Base-by-base conservation (phyloP, 805 yeast species). In the Lachancea fermentati region DNA sequence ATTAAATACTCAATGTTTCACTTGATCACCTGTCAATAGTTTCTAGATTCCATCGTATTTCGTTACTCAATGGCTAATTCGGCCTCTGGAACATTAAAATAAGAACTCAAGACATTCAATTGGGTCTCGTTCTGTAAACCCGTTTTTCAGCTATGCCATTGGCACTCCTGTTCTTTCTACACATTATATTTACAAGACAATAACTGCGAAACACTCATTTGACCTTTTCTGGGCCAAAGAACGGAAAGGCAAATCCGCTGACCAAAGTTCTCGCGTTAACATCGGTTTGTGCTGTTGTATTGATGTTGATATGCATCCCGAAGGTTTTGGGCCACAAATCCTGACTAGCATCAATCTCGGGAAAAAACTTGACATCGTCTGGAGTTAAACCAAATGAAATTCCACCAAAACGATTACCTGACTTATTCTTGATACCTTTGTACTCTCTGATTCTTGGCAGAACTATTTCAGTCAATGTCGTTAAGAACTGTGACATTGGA, bases 401-500 rank as follows among this genome's bases (percentile, higher is more conserved):
- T 60, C 86, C 85, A 43, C 98, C 99, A 54, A 72, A 75, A 39
- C 74, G 71, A 62, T 89, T 97, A 45, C 97, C 98, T 3, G 88
- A 68, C 33, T 74, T 70, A 63, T 78, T 78, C 24, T 78, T 74
- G 37, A 93, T 70, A 36, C 97, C 97, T 49, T 70, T 68, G 64
- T 85, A 93, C 36, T 87, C 86, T 73, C 95, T 81, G 42, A 89
- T 78, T 63, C 96, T 78, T 34, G 99, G 98, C 52, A 93, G 73
- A 14, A 93, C 97, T 47, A 94, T 68, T 66, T 93, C 98, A 1
- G 95, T 79, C 52, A 93, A 67, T 1, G 97, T 91, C 5, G 84
- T 63, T 43, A 93, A 57, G 55, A 94, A 93, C 67, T 88, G 96
- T 41, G 79, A 67, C 79, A 89, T 85, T 40, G 85, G 83, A 49